A percentile compares a stretch with the other conserved stretches of the same genome.
Conservation (phyloP, 2,329 filamentous ascomycete genomes). For the Penicillium brevicompactum region DNA sequence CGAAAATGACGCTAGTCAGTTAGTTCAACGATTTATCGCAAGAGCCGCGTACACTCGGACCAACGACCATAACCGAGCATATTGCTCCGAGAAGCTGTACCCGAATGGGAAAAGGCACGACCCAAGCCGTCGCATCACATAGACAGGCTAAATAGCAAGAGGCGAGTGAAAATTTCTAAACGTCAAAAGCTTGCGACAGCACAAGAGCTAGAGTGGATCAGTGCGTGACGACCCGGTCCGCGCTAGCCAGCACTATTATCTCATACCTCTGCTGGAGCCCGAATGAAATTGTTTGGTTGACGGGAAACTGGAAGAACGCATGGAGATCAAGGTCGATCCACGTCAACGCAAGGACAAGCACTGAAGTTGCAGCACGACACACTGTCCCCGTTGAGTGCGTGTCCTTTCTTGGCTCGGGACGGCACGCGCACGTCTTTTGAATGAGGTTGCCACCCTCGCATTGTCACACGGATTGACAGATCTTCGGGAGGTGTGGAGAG, state of each 20-base stretch:
- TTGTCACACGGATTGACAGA: neutral
- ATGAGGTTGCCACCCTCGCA: neutral
- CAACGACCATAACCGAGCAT: neutral
- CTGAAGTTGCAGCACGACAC: neutral
- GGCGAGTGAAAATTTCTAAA: neutral
- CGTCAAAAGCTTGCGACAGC: conserved; percentile 5
- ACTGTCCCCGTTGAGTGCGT: neutral
- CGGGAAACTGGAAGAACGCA: neutral
- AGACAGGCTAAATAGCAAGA: neutral
- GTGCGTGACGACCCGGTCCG: conserved; percentile 5
- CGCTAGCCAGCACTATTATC: neutral
- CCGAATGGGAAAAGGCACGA: neutral
- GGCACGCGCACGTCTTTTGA: neutral
- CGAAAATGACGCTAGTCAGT: neutral
- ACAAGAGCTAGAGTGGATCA: conserved; percentile 1
- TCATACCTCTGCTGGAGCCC: neutral
- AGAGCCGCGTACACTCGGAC: neutral
- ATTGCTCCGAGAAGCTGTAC: neutral
- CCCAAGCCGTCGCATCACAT: neutral
- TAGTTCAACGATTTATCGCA: neutral
- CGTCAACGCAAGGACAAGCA: conserved; percentile 3
- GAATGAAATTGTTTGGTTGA: neutral
- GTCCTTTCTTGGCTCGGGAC: neutral
- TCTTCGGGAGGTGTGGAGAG: neutral
- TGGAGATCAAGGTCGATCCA: neutral